Evolutionary conservation across 495 filamentous ascomycete genomes (phyloP).

Genomic region (Thozetella sp.): DNA sequence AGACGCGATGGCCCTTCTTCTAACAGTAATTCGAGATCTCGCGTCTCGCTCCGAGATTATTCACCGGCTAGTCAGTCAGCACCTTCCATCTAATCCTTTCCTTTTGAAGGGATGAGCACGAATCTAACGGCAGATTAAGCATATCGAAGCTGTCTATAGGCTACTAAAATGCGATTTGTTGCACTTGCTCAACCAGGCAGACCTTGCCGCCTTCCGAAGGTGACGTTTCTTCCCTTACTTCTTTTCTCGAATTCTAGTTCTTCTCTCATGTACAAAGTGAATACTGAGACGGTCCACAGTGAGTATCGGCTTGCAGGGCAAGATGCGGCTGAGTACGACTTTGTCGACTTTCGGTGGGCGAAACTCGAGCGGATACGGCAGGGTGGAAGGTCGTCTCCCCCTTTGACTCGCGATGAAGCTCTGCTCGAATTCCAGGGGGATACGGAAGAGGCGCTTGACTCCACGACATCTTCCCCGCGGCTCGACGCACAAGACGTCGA

Average conservation of each 20-base stretch:
- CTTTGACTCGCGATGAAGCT: neutral
- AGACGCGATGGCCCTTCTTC: neutral
- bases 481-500: neutral
- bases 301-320: conserved; percentile 4
- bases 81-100: no score
- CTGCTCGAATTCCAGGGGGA: conserved; percentile 1
- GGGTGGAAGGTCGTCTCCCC: neutral
- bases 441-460: neutral
- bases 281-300: neutral
- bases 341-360: conserved; percentile 2
- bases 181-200: neutral
- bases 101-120: neutral
- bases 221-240: neutral
- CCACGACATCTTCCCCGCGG: neutral
- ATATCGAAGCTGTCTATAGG: conserved; percentile 1
- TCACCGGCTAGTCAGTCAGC: neutral
- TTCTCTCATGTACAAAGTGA: neutral
- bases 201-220: conserved; percentile 4
- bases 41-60: neutral
- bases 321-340: conserved; percentile 4
- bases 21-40: conserved; percentile 1
- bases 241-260: no score
- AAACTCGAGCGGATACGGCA: conserved; percentile 2
- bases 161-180: neutral
- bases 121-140: neutral